phyloP scores from a whole-genome alignment of 1,139 yeast genomes.

The Taphrina flavorubra region DNA sequence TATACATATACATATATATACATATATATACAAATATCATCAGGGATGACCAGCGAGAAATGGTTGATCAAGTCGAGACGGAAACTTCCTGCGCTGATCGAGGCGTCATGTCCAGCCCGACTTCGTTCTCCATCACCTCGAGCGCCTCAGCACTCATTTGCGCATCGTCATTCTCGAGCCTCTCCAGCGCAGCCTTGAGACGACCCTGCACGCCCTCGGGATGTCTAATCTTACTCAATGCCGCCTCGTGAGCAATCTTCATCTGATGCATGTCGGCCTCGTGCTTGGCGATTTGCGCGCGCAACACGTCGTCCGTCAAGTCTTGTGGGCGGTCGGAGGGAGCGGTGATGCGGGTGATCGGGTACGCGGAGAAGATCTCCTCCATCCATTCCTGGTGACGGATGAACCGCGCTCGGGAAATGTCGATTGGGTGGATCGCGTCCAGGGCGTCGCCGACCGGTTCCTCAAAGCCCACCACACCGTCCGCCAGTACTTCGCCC shows the following conservation, averaged over 20 bases:
- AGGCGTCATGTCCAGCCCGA: conserved; percentile 1
- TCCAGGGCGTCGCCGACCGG: conserved; percentile 54
- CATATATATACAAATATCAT: neutral
- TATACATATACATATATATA: neutral
- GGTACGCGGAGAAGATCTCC: conserved; percentile 49
- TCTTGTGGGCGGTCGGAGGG: neutral
- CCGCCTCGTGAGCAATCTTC: conserved; percentile 8
- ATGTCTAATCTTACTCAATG: neutral
- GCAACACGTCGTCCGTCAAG: conserved; percentile 1
- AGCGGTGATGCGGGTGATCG: conserved; percentile 10
- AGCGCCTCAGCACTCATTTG: conserved; percentile 4
- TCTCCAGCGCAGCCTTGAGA: conserved; percentile 5
- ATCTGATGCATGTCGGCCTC: conserved; percentile 16
- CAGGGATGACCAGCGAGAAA: neutral
- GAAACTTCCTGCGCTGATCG: neutral
- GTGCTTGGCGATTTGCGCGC: conserved; percentile 3
- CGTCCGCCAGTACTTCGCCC: conserved; percentile 32
- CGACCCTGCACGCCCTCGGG: conserved; percentile 23
- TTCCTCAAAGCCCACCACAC: conserved; percentile 36
- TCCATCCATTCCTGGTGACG: conserved; percentile 58
- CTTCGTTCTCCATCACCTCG: neutral
- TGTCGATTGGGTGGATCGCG: conserved; percentile 54
- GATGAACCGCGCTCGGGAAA: conserved; percentile 55
- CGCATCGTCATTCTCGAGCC: conserved; percentile 2
- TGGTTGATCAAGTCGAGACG: neutral